Base-by-base conservation (phyloP, 257 asterid genomes). In the Solanum chiquidenum region DNA sequence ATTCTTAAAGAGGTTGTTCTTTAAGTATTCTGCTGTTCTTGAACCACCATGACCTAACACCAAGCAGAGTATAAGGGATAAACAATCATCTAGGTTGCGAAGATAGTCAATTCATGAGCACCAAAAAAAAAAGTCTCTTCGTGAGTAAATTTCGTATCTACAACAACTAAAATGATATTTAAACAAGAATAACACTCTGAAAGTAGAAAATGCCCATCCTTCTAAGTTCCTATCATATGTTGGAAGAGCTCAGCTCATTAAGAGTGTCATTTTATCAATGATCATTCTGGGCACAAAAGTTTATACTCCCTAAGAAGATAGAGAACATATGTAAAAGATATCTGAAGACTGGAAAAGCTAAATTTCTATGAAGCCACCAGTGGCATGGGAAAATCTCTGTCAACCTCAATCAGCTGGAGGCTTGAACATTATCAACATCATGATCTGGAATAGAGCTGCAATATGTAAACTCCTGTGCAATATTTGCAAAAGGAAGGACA, bases 31-130 rank as follows among this genome's bases (percentile, higher is more conserved):
- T 31, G 98, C 98, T 71, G 98, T 93, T 91, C 94, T 91, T 40
- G 92, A 91, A 55, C 98, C 98, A 86, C 98, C 98, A 87, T 94
- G 98, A 66, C 98, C 98, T 95, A 87, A 85, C 79, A 85, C 60
- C 83, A 71, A 88, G 83, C 68, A 60, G 9, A 79, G 40, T 64
- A 80, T 58, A 87, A 73, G 52, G 46, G 40, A 86, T 18, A 71
- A 62, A 40, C 33, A 44, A 27, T 38, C 37, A 60, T 49, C 83
- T 12, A 42, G 27, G 21, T 60, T 14, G 85, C 40, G 37, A 27
- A 60, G 60, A 35, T 27, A 42, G 40, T 77, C 37, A 38, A 35
- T 16, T 33, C 76, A 83, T n/a, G 87, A 37, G 79, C 13, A 60
- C 68, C 1, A n/a, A 60, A 58, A 42, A 33, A 64, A 62, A 33